Evolutionary conservation across 805 yeast species (phyloP).

Genomic region (Pichia membranifaciens): DNA sequence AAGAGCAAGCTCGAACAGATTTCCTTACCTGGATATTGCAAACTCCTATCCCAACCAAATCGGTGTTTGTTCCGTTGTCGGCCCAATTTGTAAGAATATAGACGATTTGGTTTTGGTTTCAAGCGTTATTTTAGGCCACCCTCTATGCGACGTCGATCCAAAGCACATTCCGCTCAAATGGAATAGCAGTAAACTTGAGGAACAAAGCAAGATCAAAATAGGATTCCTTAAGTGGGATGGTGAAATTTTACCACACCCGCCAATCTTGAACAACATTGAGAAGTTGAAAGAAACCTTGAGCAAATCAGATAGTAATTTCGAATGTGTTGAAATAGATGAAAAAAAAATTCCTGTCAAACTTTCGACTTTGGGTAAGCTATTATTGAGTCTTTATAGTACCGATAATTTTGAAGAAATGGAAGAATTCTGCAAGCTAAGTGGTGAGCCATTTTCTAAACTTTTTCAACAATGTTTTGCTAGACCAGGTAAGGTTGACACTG

Average conservation of each 20-base stretch:
- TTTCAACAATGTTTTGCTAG: constrained; percentile 17
- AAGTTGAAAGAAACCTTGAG: constrained; percentile 22
- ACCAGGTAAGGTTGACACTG: constrained; percentile 16
- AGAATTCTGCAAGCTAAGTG: constrained; percentile 22
- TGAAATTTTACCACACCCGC: constrained; percentile 48
- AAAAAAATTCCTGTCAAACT: constrained; percentile 22
- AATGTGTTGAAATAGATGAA: constrained; percentile 8
- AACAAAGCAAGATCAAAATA: constrained; percentile 29
- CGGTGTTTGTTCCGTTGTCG: constrained; percentile 31
- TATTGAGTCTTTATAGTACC: constrained; percentile 21
- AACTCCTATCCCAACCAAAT: constrained; percentile 32
- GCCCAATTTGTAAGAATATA: constrained; percentile 30
- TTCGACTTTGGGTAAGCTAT: constrained; percentile 22
- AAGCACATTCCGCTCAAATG: constrained; percentile 47
- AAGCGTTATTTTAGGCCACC: constrained; percentile 32
- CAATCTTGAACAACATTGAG: constrained; percentile 42
- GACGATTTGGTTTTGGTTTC: constrained; percentile 34
- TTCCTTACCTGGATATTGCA: constrained; percentile 27
- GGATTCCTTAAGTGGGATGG: constrained; percentile 44
- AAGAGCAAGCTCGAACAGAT: constrained; percentile 32
- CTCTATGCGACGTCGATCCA: constrained; percentile 47
- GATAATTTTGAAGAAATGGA: constrained; percentile 26
- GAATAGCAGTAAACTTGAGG: constrained; percentile 25
- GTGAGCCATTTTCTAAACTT: constrained; percentile 27
- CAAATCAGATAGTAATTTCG: constrained; percentile 25